Conservation (phyloP, 2,329 filamentous ascomycete species). For the Niveomyces coronatus region DNA sequence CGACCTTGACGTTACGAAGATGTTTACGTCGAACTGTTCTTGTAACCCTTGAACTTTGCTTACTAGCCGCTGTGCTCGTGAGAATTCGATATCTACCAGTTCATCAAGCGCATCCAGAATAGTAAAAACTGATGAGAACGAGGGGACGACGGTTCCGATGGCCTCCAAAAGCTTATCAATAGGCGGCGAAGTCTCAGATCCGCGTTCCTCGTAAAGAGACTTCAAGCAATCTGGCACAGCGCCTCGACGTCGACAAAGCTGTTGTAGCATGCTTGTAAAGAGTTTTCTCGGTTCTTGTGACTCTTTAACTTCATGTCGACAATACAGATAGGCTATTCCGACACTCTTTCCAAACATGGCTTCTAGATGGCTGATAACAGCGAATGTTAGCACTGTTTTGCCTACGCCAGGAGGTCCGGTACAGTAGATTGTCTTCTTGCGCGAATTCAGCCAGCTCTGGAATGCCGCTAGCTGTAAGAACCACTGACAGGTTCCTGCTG, state of each 20-base stretch:
- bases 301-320: background rate
- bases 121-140: background rate
- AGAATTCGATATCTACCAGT: slow-evolving; percentile 19
- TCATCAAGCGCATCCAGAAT: background rate
- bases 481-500: slow-evolving; percentile 31
- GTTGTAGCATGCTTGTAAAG: background rate
- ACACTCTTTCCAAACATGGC: slow-evolving; percentile 11
- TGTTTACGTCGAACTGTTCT: background rate
- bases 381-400: slow-evolving; percentile 5
- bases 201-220: background rate
- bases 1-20: slow-evolving; percentile 16
- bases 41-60: slow-evolving; percentile 6
- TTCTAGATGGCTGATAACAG: background rate
- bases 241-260: background rate
- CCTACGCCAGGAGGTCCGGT: slow-evolving; percentile 18
- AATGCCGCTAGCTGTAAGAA: slow-evolving; percentile 26
- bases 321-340: background rate
- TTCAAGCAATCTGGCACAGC: background rate
- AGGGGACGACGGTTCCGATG: background rate
- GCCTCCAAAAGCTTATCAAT: background rate
- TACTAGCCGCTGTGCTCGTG: slow-evolving; percentile 1
- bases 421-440: slow-evolving; percentile 26
- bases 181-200: background rate
- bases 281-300: background rate
- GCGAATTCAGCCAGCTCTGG: slow-evolving; percentile 16